Evolutionary conservation across 345 rosid genomes (phyloP), one percentile per base, ranked within the genome.

Genomic region (Hypericum perforatum): DNA sequence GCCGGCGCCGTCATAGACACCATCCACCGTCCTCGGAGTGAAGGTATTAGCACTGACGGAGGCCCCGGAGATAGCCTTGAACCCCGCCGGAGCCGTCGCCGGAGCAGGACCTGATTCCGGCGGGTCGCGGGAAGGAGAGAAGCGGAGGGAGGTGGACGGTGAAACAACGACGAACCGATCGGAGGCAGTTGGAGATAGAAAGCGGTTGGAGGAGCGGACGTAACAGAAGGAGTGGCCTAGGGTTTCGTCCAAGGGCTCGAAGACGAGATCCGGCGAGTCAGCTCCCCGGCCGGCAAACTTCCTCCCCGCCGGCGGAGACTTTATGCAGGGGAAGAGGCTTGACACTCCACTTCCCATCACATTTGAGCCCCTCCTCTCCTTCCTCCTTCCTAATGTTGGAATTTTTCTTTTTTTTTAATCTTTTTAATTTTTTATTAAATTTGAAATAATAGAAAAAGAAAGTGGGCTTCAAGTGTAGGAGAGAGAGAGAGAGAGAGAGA

Each of bases 261-360:
- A 80, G 68, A 69, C 45, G 64, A 70, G 69, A 71, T 74, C 75
- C 40, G 73, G 61, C 42, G 55, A 9, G 29, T 6, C 7, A 6
- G 52, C 9, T 48, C 52, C 12, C 13, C 39, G 42, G 69, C 7
- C 69, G 80, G 62, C 7, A 53, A 54, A 44, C 44, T 58, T 50
- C 53, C 13, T 54, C 43, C 66, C 42, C 39, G 64, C 81, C 71
- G 85, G 82, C n/a, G n/a, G n/a, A n/a, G n/a, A n/a, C 47, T 74
- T 82, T 63, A 86, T 67, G 72, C 98, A 91, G 62, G 91, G 85
- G 49, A 71, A 59, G 76, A 80, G 64, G 57, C 80, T 67, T 63
- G 94, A 91, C 68, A 87, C 70, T 69, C 95, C 89, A 70, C 87
- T 79, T 70, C 98, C 98, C 98, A 91, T 91, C 92, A 82, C 98